Evolutionary conservation across 805 yeast genomes (phyloP), one percentile per base, ranked within the genome.

Genomic region (Starmerella scarabaei): DNA sequence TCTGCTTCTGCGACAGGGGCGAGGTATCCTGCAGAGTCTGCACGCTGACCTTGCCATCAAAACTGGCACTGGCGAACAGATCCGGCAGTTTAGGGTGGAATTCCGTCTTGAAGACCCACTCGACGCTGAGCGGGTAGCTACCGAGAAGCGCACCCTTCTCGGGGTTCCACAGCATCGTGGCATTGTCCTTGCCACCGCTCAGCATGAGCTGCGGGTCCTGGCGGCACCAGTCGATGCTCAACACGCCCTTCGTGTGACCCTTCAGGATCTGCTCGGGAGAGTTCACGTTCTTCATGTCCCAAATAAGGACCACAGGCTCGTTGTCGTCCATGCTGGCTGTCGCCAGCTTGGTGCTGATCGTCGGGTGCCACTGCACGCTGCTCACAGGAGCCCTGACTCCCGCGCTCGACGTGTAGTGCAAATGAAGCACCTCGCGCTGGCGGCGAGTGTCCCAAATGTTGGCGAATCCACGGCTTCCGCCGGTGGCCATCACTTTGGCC

Each of bases 251-350:
- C 36, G 74, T 71, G 59, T 88, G 97, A 41, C 96, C 95, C 21
- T 58, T 62, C 53, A 86, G 60, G 27, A 80, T 65, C 43, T 63
- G 64, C 56, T 83, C 85, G 7, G 99, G 99, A n/a, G 80, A 83
- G 54, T 80, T 79, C 21, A 94, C 76, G 58, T 91, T 88, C 61
- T 96, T 75, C 56, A 91, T 69, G 64, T 91, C 96, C 98, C 98
- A 91, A 14, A 88, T 68, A 48, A 84, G 63, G 40, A 91, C 75
- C 24, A 80, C 70, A 11, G 98, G 94, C 38, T 51, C 54, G 21
- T 41, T 35, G 59, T 86, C 96, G 42, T 75, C 72, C 44, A 79
- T 85, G 21, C 91, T 77, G 21, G 94, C 94, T 20, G 97, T 88
- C 21, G 81, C 75, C 43, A 91, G 71, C 57, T 75, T 79, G 14